A percentile compares a stretch with the other conserved stretches of the same genome.
phyloP scores from a whole-genome alignment of 306 rosid genomes.

The Neltuma alba region DNA sequence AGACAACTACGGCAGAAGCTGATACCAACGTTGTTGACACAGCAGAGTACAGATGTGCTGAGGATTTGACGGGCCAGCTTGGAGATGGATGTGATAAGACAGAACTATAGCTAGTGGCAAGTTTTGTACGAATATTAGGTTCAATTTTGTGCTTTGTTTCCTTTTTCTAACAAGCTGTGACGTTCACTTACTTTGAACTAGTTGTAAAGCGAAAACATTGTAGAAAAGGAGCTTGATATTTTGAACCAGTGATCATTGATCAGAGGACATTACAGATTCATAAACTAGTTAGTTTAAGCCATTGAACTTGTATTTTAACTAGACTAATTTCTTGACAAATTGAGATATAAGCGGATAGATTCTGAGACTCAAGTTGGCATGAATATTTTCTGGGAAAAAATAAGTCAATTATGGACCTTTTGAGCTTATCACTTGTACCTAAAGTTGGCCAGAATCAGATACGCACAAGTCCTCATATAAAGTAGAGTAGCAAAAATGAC shows the following conservation, averaged over 20 bases:
- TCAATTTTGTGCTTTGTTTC: slow-evolving; percentile 18
- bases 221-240: not conserved
- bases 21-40: slow-evolving; percentile 67
- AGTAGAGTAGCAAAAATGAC: slow-evolving; percentile 29
- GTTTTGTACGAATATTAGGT: not conserved
- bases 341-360: not conserved
- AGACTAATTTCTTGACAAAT: not conserved
- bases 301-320: not conserved
- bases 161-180: not conserved
- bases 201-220: not conserved
- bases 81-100: slow-evolving; percentile 47
- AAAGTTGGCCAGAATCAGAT: slow-evolving; percentile 38
- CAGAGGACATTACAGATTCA: not conserved
- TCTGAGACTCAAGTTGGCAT: slow-evolving; percentile 19
- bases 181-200: not conserved
- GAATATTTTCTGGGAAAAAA: not conserved
- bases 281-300: not conserved
- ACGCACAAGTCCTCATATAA: slow-evolving; percentile 37
- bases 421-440: not conserved
- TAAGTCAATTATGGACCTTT: slow-evolving; percentile 8
- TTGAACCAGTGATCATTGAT: not conserved
- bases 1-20: slow-evolving; percentile 59
- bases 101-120: not conserved
- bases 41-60: slow-evolving; percentile 53
- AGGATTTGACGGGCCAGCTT: slow-evolving; percentile 49